Conservation (phyloP, 257 asterid genomes). For the Nicotiana knightiana region DNA sequence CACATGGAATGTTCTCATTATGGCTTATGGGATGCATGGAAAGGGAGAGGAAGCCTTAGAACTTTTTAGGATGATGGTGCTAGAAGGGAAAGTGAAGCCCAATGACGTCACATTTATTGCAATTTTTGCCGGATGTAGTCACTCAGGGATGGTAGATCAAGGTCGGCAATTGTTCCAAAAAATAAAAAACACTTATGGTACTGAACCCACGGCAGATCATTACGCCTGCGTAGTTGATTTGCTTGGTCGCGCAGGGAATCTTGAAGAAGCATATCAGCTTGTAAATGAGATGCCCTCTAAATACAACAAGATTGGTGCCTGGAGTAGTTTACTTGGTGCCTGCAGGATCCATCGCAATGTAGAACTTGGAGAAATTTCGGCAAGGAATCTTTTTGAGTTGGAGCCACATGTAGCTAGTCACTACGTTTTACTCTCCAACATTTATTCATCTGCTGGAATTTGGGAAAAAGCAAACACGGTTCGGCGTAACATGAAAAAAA, state of each 20-base stretch:
- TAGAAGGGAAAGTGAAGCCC: slow-evolving; percentile 45
- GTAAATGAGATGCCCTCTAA: slow-evolving; percentile 46
- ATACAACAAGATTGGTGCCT: slow-evolving; percentile 51
- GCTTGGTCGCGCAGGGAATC: slow-evolving; percentile 81
- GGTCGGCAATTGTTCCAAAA: slow-evolving; percentile 51
- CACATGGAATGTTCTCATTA: slow-evolving; percentile 82
- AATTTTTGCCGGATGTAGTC: slow-evolving; percentile 76
- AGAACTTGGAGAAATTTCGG: slow-evolving; percentile 66
- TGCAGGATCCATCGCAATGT: slow-evolving; percentile 66
- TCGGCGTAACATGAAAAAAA: slow-evolving; percentile 56
- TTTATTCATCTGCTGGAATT: slow-evolving; percentile 64
- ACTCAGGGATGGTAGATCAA: slow-evolving; percentile 75
- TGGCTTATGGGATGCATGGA: slow-evolving; percentile 95
- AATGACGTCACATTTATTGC: slow-evolving; percentile 70
- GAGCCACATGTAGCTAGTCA: slow-evolving; percentile 87
- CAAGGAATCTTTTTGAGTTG: slow-evolving; percentile 47
- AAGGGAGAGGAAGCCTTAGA: slow-evolving; percentile 57
- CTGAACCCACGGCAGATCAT: slow-evolving; percentile 71
- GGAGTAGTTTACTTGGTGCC: slow-evolving; percentile 88
- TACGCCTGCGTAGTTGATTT: slow-evolving; percentile 75
- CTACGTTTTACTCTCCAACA: slow-evolving; percentile 67
- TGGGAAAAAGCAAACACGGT: slow-evolving; percentile 66
- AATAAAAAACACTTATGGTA: slow-evolving; percentile 45
- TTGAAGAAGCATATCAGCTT: slow-evolving; percentile 57
- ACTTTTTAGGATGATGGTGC: slow-evolving; percentile 46